phyloP scores from a whole-genome alignment of 1,284 basidiomycete species.

The Pyrrhoderma noxium region DNA sequence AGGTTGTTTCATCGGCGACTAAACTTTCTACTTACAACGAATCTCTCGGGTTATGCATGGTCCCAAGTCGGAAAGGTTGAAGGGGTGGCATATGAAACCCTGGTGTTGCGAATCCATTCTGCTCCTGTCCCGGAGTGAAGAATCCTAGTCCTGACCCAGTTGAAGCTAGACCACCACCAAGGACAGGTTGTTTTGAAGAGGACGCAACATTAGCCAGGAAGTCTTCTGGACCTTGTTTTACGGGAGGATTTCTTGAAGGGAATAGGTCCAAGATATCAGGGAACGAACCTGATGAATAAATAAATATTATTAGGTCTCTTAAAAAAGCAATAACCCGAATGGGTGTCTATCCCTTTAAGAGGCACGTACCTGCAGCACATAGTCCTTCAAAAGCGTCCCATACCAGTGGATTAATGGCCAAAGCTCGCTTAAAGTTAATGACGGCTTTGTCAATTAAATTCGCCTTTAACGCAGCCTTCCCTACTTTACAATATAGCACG shows the following conservation, averaged over 20 bases:
- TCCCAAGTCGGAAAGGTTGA: slow-evolving; percentile 52
- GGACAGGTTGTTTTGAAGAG: slow-evolving; percentile 30
- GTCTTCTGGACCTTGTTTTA: slow-evolving; percentile 46
- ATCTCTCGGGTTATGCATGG: slow-evolving; percentile 44
- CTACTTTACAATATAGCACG: slow-evolving; percentile 60
- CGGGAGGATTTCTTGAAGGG: slow-evolving; percentile 55
- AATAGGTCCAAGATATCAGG: slow-evolving; percentile 66
- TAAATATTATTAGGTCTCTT: too few species aligned
- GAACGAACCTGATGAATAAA: slow-evolving; percentile 41
- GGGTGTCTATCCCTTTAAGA: slow-evolving; percentile 13
- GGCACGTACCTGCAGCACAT: slow-evolving; percentile 66
- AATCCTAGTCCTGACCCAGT: slow-evolving; percentile 46
- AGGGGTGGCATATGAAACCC: slow-evolving; percentile 27
- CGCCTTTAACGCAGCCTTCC: slow-evolving; percentile 63
- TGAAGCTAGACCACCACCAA: slow-evolving; percentile 41
- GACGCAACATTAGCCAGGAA: slow-evolving; percentile 22
- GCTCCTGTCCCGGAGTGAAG: slow-evolving; percentile 61
- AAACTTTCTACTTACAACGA: slow-evolving; percentile 40
- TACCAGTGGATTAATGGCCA: slow-evolving; percentile 70
- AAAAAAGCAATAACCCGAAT: too few species aligned
- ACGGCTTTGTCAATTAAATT: slow-evolving; percentile 69
- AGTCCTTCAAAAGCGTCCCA: slow-evolving; percentile 94
- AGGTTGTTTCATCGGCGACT: not conserved
- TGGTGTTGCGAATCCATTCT: slow-evolving; percentile 44
- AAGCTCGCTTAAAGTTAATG: slow-evolving; percentile 64